These are phyloP conservation scores for Phascolomyces articulosus DNA, from an alignment of 371 early-diverging fungal species.

Conservation along the genomic window DNA sequence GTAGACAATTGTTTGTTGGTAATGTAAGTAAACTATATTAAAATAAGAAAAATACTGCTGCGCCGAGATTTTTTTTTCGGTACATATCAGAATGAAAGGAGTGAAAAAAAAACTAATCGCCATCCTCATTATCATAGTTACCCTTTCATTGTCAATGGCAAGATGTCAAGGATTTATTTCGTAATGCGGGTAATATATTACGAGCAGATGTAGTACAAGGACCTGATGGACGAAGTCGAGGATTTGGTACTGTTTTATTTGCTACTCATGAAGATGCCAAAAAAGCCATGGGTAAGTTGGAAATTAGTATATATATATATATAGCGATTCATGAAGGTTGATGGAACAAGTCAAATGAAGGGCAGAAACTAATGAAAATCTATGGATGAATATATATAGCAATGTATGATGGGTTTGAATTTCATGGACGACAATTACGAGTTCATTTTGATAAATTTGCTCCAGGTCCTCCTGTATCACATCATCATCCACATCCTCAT, in stretches of 20 bases:
- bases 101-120: no score
- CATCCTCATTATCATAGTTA: conserved; percentile 32
- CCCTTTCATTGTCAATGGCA: conserved; percentile 76
- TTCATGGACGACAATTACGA: conserved; percentile 45
- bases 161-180: conserved; percentile 79
- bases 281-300: conserved; percentile 48
- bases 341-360: no score
- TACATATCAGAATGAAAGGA: no score
- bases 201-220: conserved; percentile 70
- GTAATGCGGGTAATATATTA: conserved; percentile 66
- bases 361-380: not conserved
- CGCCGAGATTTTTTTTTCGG: no score
- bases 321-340: no score
- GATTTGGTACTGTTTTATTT: conserved; percentile 75
- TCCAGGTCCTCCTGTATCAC: conserved; percentile 1
- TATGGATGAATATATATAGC: conserved; percentile 22
- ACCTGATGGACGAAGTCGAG: conserved; percentile 65
- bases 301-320: not conserved
- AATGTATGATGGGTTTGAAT: conserved; percentile 47
- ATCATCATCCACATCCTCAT: conserved; percentile 6
- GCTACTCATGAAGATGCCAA: conserved; percentile 66
- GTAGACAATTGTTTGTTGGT: conserved; percentile 69
- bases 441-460: conserved; percentile 52
- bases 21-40: conserved; percentile 45
- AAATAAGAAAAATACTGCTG: no score